These are phyloP conservation scores for Phytophthora citricola DNA, from an alignment of 352 stramenopile species.

Conservation along the genomic window DNA sequence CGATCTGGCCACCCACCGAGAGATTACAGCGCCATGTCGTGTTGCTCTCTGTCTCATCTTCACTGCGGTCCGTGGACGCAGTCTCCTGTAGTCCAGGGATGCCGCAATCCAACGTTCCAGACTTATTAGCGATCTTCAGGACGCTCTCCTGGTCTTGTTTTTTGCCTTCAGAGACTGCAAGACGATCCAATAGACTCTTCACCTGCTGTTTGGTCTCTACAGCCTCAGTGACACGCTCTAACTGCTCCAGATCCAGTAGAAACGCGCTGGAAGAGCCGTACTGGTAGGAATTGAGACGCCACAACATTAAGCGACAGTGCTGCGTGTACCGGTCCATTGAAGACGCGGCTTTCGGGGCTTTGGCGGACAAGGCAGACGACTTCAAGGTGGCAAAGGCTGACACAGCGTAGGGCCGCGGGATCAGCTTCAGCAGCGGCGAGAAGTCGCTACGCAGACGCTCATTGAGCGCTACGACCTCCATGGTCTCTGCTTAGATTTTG, in stretches of 20 bases:
- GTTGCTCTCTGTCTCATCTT: constrained; percentile 6
- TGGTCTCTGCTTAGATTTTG: constrained; percentile 29
- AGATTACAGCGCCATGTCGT: constrained; percentile 62
- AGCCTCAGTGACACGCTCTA: constrained; percentile 37
- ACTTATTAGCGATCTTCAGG: constrained; percentile 25
- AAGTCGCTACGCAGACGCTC: constrained; percentile 71
- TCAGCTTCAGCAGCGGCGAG: constrained; percentile 60
- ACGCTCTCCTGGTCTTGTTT: constrained; percentile 19
- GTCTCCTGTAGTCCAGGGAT: constrained; percentile 58
- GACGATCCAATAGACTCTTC: constrained; percentile 11
- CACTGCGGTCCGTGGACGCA: not conserved
- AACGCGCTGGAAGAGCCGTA: constrained; percentile 65
- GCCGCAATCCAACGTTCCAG: constrained; percentile 17
- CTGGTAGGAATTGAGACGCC: constrained; percentile 68
- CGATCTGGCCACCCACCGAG: constrained; percentile 44
- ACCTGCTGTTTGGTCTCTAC: constrained; percentile 18
- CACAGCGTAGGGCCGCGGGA: constrained; percentile 35
- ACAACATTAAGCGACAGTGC: constrained; percentile 52
- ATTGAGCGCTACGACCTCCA: constrained; percentile 75
- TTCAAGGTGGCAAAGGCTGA: constrained; percentile 1
- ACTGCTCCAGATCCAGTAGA: constrained; percentile 54
- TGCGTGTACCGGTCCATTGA: constrained; percentile 24
- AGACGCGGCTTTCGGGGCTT: constrained; percentile 2
- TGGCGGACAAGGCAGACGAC: not conserved
- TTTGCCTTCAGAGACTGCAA: constrained; percentile 19